Percentiles rank a stretch among this genome's conserved stretches.
These are phyloP conservation scores for Lepiota brunneoincarnata DNA, from an alignment of 768 basidiomycete genomes.

Conservation along the genomic window DNA sequence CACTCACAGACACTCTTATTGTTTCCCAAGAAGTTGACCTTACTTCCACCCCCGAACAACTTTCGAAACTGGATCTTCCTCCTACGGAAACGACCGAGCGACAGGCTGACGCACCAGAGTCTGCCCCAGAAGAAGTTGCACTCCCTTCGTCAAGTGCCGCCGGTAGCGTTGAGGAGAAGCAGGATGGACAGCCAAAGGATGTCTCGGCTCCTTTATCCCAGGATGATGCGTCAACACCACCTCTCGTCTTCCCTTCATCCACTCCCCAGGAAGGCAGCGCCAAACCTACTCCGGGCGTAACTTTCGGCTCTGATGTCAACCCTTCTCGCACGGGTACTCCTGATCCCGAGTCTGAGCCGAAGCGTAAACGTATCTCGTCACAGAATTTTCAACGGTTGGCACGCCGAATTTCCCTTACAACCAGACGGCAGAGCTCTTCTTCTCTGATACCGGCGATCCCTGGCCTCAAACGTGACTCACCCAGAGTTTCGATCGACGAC, in stretches of 20 bases:
- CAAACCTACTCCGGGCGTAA: slow-evolving; percentile 42
- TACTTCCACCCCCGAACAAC: slow-evolving; percentile 7
- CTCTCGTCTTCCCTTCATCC: slow-evolving; percentile 26
- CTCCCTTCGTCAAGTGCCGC: background rate
- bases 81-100: slow-evolving; percentile 6
- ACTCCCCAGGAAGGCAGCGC: slow-evolving; percentile 15
- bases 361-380: slow-evolving; percentile 77
- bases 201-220: slow-evolving; percentile 6
- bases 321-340: slow-evolving; percentile 69
- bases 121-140: background rate
- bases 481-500: slow-evolving; percentile 46
- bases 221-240: background rate
- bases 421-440: slow-evolving; percentile 53
- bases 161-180: background rate
- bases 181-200: background rate
- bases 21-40: background rate
- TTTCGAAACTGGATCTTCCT: slow-evolving; percentile 9
- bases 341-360: slow-evolving; percentile 70
- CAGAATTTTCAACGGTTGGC: slow-evolving; percentile 86
- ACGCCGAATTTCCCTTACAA: slow-evolving; percentile 65
- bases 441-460: slow-evolving; percentile 44
- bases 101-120: background rate
- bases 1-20: background rate
- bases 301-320: slow-evolving; percentile 64
- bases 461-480: slow-evolving; percentile 51